Evolutionary conservation across 352 stramenopile species (phyloP), one percentile per base, ranked within the genome.

Genomic region (Globisporangium echinulatum): DNA sequence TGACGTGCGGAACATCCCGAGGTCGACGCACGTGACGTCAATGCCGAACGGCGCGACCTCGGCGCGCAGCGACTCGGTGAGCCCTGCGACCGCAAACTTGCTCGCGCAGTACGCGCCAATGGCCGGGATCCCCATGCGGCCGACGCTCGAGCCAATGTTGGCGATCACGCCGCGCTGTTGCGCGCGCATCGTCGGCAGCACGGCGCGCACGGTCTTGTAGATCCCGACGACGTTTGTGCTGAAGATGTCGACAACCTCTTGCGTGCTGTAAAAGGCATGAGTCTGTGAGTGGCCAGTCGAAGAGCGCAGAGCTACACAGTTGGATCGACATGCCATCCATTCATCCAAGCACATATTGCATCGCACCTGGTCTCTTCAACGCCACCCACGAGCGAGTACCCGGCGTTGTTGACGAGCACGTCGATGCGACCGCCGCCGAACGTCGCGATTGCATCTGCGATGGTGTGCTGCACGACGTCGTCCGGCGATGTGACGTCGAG

Each of bases 381-480:
- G 7, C 62, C 65, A 4, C 71, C 74, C 53, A 70, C 54, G 33
- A 77, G 63, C 37, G 70, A 52, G 49, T 82, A 76, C 17, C 67
- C 71, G 17, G 71, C 71, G 61, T 82, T 82, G 57, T 82, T 79
- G 8, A 79, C 70, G n/a, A 82, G 56, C 10, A 80, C 56, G 60
- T 77, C 72, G 59, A 82, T 69, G 5, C 54, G 54, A 48, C 49
- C 49, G n/a, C 56, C 58, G n/a, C 56, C 58, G 17, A 66, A 66
- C 47, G 59, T 54, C 2, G 36, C 58, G 15, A 66, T 39, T 15
- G 68, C 65, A 0, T 59, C n/a, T 7, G 54, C 55, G n/a, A 69
- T 61, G 17, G 72, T 60, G 8, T 59, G 14, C 19, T 66, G 54
- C 39, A 82, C 51, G 10, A 61, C 56, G 40, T 68, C 63, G 46